Percentiles rank a stretch among this genome's conserved stretches.
Evolutionary conservation across 2,329 filamentous ascomycete genomes (phyloP).

Genomic region (Capronia epimyces): DNA sequence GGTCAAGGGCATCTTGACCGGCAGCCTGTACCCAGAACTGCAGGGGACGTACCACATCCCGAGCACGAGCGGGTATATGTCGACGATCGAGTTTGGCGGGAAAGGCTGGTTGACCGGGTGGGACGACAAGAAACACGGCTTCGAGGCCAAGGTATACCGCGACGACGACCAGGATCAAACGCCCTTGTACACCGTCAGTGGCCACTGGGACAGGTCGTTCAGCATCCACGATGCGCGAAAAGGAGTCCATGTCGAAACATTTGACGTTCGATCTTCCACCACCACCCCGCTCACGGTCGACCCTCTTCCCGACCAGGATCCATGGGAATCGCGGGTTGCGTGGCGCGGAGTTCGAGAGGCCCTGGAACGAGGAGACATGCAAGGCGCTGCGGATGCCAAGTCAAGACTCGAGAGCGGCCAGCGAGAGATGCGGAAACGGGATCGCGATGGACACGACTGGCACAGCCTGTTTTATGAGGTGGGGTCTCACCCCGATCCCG

Average conservation of each 20-base stretch:
- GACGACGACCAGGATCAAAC: slow-evolving; percentile 10
- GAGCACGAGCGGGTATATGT: slow-evolving; percentile 25
- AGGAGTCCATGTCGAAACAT: slow-evolving; percentile 50
- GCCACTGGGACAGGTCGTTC: slow-evolving; percentile 55
- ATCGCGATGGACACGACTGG: slow-evolving; percentile 73
- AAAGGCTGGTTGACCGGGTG: slow-evolving; percentile 17
- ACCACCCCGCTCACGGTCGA: slow-evolving; percentile 66
- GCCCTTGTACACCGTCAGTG: slow-evolving; percentile 23
- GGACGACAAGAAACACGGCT: slow-evolving; percentile 18
- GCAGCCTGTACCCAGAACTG: slow-evolving; percentile 43
- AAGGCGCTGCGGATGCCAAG: slow-evolving; percentile 72
- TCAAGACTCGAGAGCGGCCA: slow-evolving; percentile 85
- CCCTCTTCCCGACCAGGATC: slow-evolving; percentile 71
- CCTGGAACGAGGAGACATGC: slow-evolving; percentile 78
- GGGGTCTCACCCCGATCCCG: not conserved
- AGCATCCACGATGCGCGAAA: slow-evolving; percentile 65
- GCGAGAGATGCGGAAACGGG: slow-evolving; percentile 66
- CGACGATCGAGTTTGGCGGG: slow-evolving; percentile 23
- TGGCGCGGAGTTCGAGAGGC: slow-evolving; percentile 81
- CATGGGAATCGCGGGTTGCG: slow-evolving; percentile 79
- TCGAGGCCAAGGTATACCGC: slow-evolving; percentile 23
- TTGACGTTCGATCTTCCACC: slow-evolving; percentile 53
- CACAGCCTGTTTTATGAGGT: slow-evolving; percentile 69
- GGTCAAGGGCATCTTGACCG: slow-evolving; percentile 36
- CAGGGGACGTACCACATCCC: slow-evolving; percentile 23